A percentile compares a stretch with the other conserved stretches of the same genome.
Evolutionary conservation across 768 basidiomycete genomes (phyloP).

Genomic region (Macrolepiota albuminosa): DNA sequence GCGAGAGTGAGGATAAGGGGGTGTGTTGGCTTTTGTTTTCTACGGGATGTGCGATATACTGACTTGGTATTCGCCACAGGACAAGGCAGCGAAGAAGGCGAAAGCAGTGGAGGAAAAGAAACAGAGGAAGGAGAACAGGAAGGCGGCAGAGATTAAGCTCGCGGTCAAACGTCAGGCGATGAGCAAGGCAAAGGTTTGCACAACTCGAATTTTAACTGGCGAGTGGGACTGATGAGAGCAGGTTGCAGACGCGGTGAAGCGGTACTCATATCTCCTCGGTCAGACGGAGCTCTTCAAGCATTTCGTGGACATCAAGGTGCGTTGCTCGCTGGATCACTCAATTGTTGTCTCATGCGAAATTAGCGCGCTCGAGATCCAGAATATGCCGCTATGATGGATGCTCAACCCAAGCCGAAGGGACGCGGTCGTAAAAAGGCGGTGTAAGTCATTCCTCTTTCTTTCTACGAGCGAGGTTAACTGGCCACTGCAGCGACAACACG

Average conservation of each 20-base stretch:
- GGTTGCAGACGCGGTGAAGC: conserved; percentile 92
- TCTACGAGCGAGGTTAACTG: not conserved
- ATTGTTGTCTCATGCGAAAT: not conserved
- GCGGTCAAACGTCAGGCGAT: conserved; percentile 72
- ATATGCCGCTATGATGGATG: conserved; percentile 85
- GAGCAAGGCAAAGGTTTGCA: conserved; percentile 78
- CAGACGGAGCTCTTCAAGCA: conserved; percentile 98
- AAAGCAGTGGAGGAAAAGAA: conserved; percentile 18
- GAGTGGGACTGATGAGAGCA: conserved; percentile 25
- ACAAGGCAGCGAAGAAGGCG: conserved; percentile 9
- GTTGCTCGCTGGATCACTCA: not conserved
- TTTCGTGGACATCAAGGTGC: conserved; percentile 93
- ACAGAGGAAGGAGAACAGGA: conserved; percentile 44
- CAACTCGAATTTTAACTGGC: not conserved
- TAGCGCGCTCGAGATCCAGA: conserved; percentile 89
- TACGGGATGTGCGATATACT: not conserved
- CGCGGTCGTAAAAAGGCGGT: conserved; percentile 78
- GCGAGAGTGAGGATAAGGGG: conserved; percentile 40
- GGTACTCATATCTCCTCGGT: conserved; percentile 95
- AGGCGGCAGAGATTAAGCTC: conserved; percentile 66
- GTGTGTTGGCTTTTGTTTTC: conserved; percentile 21
- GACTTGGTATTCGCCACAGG: not conserved
- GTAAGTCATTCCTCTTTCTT: conserved; percentile 35
- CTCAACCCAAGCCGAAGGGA: conserved; percentile 81
- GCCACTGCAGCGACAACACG: conserved; percentile 53